Evolutionary conservation across 176 grass and related monocot genomes (phyloP).

Genomic region (Oryza glumipatula): DNA sequence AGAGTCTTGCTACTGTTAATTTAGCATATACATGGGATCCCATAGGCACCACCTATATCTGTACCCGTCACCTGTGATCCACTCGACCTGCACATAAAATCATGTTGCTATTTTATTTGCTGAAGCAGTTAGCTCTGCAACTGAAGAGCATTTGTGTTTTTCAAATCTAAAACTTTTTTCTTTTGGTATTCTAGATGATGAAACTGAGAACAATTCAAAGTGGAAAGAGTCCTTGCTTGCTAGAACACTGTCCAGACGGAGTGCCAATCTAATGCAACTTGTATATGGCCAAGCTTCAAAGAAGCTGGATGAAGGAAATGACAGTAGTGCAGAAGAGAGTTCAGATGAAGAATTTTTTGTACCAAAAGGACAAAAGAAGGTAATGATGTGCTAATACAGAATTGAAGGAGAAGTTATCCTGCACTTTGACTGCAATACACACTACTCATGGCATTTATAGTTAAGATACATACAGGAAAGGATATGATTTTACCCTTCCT

Average conservation of each 20-base stretch:
- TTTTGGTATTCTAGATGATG: constrained; percentile 54
- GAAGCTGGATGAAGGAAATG: constrained; percentile 42
- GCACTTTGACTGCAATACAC: background rate
- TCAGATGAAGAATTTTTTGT: constrained; percentile 80
- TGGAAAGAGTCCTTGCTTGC: constrained; percentile 88
- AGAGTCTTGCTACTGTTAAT: background rate
- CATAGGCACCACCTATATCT: background rate
- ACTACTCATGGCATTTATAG: constrained; percentile 3
- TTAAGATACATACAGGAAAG: background rate
- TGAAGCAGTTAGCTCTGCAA: constrained; percentile 5
- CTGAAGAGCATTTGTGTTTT: background rate
- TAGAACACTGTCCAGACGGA: constrained; percentile 58
- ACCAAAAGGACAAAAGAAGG: constrained; percentile 75
- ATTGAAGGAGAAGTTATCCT: constrained; percentile 8
- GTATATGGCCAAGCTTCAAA: constrained; percentile 67
- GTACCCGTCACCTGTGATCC: background rate
- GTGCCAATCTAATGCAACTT: constrained; percentile 83
- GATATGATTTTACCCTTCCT: background rate
- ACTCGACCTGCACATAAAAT: background rate
- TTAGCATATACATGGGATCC: background rate
- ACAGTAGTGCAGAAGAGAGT: constrained; percentile 53
- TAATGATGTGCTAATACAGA: constrained; percentile 34
- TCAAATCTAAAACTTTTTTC: constrained; percentile 24
- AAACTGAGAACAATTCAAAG: constrained; percentile 68
- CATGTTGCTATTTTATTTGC: constrained; percentile 31